phyloP scores from a whole-genome alignment of 2,329 filamentous ascomycete genomes.

The Aspergillus sp. region DNA sequence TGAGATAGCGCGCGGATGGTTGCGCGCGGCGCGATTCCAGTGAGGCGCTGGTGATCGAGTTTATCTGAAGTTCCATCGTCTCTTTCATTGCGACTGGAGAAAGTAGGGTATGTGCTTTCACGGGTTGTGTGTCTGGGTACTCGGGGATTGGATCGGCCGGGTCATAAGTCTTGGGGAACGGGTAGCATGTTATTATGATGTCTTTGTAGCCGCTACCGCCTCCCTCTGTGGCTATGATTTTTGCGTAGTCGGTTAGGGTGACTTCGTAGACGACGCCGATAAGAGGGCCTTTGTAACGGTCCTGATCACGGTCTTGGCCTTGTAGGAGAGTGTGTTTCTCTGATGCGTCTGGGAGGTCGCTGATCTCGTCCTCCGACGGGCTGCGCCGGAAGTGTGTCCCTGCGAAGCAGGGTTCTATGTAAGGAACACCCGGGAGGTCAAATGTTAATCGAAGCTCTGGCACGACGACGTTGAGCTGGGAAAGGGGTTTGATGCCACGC shows the following conservation, averaged over 20 bases:
- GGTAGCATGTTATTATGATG: constrained; percentile 74
- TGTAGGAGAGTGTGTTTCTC: constrained; percentile 37
- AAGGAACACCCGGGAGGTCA: constrained; percentile 81
- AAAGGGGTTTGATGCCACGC: constrained; percentile 78
- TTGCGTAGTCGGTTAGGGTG: constrained; percentile 75
- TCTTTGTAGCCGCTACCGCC: constrained; percentile 83
- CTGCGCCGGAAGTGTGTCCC: constrained; percentile 66
- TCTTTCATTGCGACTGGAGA: constrained; percentile 53
- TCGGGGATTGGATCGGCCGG: constrained; percentile 61
- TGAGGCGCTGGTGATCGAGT: constrained; percentile 50
- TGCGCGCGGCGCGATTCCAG: constrained; percentile 73
- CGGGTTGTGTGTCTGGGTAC: constrained; percentile 61
- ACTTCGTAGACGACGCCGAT: constrained; percentile 96
- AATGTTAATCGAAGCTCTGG: constrained; percentile 78
- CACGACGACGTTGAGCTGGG: constrained; percentile 76
- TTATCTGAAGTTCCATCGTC: constrained; percentile 7
- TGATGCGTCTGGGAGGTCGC: constrained; percentile 11
- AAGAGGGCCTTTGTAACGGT: constrained; percentile 65
- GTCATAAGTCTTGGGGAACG: constrained; percentile 55
- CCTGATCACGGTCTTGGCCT: constrained; percentile 15
- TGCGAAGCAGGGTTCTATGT: constrained; percentile 87
- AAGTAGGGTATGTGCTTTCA: constrained; percentile 83
- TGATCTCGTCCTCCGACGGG: constrained; percentile 2
- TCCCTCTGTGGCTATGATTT: constrained; percentile 87
- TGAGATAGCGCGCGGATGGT: constrained; percentile 78